Evolutionary conservation across 176 grass and related monocot species (phyloP), one percentile per base, ranked within the genome.

Genomic region (Avena atlantica): DNA sequence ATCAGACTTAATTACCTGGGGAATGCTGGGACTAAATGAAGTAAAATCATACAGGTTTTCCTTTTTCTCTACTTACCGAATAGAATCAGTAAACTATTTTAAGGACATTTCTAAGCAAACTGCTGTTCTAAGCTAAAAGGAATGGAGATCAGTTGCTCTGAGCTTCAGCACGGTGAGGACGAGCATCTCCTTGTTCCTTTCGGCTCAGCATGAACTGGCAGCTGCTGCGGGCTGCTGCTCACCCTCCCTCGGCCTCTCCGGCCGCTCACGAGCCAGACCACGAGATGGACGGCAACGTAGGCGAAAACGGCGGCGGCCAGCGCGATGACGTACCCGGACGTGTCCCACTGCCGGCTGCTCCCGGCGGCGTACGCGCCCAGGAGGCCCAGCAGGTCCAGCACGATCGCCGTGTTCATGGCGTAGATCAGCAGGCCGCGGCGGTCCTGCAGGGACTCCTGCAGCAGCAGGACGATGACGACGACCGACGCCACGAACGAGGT

Each of bases 311-410:
- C 59, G 53, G 83, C 78, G 14, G 88, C 76, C 21, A 93, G 21
- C 4, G 81, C 65, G 52, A 90, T 66, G 59, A 93, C 81, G 37
- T 79, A 74, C 58, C 57, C 84, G 8, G 88, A 93, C 9, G 60
- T 81, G 15, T 69, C 21, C 75, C 83, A 53, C 12, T 81, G 21
- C 11, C 85, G 66, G 44, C 68, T 78, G 66, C 88, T 86, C 34
- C 91, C 91, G 10, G 88, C 91, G 3, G 88, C 91, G 40, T 93
- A 93, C 15, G 91, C 85, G 42, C 68, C 81, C 31, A 93, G 82
- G 55, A 93, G 86, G 12, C 91, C 78, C 3, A 90, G 75, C 70
- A 93, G 60, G 80, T 90, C 91, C 16, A 88, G 40, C 62, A 83
- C 45, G 10, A 89, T 89, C 14, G 83, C 78, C 16, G 78, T 86